Base-by-base conservation (phyloP, 1,284 basidiomycete species). In the Xanthoconium separans region DNA sequence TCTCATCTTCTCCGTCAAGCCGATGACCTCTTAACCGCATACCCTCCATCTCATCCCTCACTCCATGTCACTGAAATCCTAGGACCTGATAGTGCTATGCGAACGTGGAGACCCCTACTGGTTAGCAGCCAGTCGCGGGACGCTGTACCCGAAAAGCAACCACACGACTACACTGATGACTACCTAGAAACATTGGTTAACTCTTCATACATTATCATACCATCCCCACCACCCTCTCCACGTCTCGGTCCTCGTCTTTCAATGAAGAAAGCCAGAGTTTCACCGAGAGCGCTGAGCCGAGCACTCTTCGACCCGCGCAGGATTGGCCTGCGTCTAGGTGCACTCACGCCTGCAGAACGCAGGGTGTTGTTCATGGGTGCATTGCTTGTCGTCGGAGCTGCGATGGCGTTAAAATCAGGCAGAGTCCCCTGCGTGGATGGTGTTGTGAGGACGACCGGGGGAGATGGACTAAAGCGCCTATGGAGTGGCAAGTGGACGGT, bases 381-480 rank as follows among this genome's bases (percentile, higher is more conserved):
- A 22, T 79, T 87, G 30, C 66, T 89, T 29, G 80, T 86, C 9
- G 71, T 89, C 4, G 84, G 84, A 7, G 77, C 88, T 33, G 87
- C 85, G 15, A 75, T 89, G 62, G 85, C 84, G 1, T 72, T 87
- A 7, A 66, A 58, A 51, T 53, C 60, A 3, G 36, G 47, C 16
- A 66, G 31, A 36, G 29, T 58, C 3, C 18, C 61, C 4, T 67
- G 46, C 34, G 41, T 61, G 24, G 63, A 61, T 5, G 48, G 57
- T 36, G 53, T 48, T 36, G 51, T 48, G 8, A 64, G 44, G 36
- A 30, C 50, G 2, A 49, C 20, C 27, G 65, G 56, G 2, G 61
- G 58, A 8, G 65, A 65, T 16, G 61, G 47, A 33, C 4, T 69
- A 20, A 65, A 67, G 37, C 64, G 64, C 8, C 6, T 65, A 6